Evolutionary conservation across 495 filamentous ascomycete genomes (phyloP).

Genomic region (Penicillium riverlandense): DNA sequence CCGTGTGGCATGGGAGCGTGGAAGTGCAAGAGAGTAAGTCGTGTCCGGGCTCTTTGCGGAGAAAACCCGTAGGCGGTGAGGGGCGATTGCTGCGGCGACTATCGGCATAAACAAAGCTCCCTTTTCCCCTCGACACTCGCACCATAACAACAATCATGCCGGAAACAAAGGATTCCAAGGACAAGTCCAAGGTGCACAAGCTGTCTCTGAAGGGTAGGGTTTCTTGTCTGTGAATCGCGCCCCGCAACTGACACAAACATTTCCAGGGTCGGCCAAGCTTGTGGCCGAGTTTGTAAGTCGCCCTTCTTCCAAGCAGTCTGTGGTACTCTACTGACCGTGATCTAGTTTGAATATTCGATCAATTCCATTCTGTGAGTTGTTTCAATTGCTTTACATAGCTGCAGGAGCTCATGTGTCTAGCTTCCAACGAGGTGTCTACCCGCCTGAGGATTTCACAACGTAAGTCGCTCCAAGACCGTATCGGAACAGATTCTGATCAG

Average conservation of each 20-base stretch:
- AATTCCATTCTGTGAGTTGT: slow-evolving; percentile 73
- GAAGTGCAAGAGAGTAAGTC: background rate
- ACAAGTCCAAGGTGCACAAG: slow-evolving; percentile 91
- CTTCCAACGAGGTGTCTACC: slow-evolving; percentile 95
- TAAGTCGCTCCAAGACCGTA: slow-evolving; percentile 30
- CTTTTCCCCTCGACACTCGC: background rate
- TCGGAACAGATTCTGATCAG: background rate
- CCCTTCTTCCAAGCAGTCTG: background rate
- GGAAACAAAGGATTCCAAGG: slow-evolving; percentile 35
- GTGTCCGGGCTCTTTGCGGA: slow-evolving; percentile 13
- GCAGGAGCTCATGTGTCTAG: slow-evolving; percentile 27
- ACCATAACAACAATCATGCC: no score
- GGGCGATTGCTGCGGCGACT: slow-evolving; percentile 32
- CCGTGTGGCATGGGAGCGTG: slow-evolving; percentile 30
- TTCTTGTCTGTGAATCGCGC: background rate
- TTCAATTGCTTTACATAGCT: background rate
- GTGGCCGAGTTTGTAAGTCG: slow-evolving; percentile 85
- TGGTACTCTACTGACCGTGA: slow-evolving; percentile 9
- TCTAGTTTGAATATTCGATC: slow-evolving; percentile 92
- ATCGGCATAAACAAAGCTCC: slow-evolving; percentile 33
- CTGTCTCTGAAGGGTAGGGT: slow-evolving; percentile 76
- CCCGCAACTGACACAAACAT: slow-evolving; percentile 14
- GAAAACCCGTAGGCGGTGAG: slow-evolving; percentile 25
- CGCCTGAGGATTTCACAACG: slow-evolving; percentile 95
- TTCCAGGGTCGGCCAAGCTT: slow-evolving; percentile 68